Evolutionary conservation across 2,329 filamentous ascomycete species (phyloP).

Genomic region (Tolypocladium pustulatum): DNA sequence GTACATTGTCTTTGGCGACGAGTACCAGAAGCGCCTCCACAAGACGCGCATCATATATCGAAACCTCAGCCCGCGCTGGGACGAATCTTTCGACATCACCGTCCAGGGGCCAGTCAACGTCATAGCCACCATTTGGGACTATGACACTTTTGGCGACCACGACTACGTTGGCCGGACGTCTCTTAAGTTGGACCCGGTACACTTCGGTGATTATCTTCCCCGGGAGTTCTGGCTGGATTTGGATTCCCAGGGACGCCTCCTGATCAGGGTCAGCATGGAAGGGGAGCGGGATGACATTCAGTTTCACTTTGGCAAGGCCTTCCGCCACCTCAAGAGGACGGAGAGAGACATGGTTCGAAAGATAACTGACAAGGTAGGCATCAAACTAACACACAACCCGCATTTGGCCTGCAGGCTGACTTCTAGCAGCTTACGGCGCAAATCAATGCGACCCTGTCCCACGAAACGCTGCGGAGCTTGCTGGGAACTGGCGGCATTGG

Average conservation of each 20-base stretch:
- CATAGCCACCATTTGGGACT: constrained; percentile 96
- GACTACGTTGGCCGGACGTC: constrained; percentile 97
- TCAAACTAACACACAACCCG: background rate
- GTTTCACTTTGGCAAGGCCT: constrained; percentile 96
- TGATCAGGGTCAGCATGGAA: constrained; percentile 95
- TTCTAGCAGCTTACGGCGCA: constrained; percentile 67
- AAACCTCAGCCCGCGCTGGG: constrained; percentile 90
- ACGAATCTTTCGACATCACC: constrained; percentile 92
- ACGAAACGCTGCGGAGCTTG: constrained; percentile 65
- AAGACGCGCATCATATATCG: constrained; percentile 89
- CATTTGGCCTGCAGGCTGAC: constrained; percentile 5
- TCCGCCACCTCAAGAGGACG: constrained; percentile 86
- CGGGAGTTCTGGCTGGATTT: constrained; percentile 97
- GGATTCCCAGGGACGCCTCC: constrained; percentile 82
- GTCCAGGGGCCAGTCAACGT: constrained; percentile 86
- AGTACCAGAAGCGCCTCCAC: constrained; percentile 91
- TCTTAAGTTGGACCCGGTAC: constrained; percentile 91
- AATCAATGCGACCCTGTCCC: constrained; percentile 81
- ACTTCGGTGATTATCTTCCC: constrained; percentile 92
- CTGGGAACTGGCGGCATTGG: constrained; percentile 60
- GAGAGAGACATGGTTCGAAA: constrained; percentile 97
- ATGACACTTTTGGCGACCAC: constrained; percentile 93
- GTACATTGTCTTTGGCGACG: constrained; percentile 92
- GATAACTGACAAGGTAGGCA: constrained; percentile 85
- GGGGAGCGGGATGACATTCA: constrained; percentile 97